A percentile compares a stretch with the other conserved stretches of the same genome.
Conservation (phyloP, 2,329 filamentous ascomycete species). For the Talaromyces sp. region DNA sequence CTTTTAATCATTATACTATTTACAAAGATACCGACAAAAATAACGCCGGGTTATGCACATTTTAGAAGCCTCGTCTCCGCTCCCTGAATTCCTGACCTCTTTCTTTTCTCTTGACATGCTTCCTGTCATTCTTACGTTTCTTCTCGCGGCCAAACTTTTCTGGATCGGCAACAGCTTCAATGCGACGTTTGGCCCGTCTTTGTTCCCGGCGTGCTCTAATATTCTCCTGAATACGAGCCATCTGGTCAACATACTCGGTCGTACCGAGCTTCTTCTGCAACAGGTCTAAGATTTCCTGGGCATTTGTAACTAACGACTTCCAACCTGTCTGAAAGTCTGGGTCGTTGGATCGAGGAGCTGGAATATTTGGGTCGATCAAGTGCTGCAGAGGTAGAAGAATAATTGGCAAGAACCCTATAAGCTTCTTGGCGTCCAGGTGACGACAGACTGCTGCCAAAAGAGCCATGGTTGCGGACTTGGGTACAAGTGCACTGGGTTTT, state of each 20-base stretch:
- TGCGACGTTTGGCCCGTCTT: slow-evolving; percentile 78
- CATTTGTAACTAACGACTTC: slow-evolving; percentile 67
- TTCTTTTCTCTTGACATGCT: slow-evolving; percentile 78
- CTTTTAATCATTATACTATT: background rate
- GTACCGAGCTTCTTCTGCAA: slow-evolving; percentile 83
- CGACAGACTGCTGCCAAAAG: slow-evolving; percentile 68
- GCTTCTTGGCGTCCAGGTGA: slow-evolving; percentile 56
- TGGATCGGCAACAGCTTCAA: slow-evolving; percentile 79
- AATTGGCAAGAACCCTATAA: slow-evolving; percentile 61
- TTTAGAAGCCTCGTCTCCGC: slow-evolving; percentile 66
- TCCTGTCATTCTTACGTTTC: slow-evolving; percentile 77
- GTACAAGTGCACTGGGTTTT: slow-evolving; percentile 60
- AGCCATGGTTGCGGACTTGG: slow-evolving; percentile 72
- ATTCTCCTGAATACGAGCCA: slow-evolving; percentile 69
- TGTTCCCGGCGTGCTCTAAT: slow-evolving; percentile 70
- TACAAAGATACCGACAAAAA: slow-evolving; percentile 8
- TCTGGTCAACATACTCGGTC: slow-evolving; percentile 68
- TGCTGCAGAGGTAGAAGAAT: slow-evolving; percentile 72
- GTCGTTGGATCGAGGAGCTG: slow-evolving; percentile 67
- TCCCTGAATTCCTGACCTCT: slow-evolving; percentile 70
- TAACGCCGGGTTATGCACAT: slow-evolving; percentile 11
- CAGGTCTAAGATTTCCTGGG: slow-evolving; percentile 73
- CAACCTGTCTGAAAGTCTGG: slow-evolving; percentile 66
- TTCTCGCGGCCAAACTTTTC: slow-evolving; percentile 76
- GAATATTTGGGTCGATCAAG: slow-evolving; percentile 75